A percentile compares a stretch with the other conserved stretches of the same genome.
Conservation (phyloP, 768 basidiomycete species). For the Lactifluus pinguis region DNA sequence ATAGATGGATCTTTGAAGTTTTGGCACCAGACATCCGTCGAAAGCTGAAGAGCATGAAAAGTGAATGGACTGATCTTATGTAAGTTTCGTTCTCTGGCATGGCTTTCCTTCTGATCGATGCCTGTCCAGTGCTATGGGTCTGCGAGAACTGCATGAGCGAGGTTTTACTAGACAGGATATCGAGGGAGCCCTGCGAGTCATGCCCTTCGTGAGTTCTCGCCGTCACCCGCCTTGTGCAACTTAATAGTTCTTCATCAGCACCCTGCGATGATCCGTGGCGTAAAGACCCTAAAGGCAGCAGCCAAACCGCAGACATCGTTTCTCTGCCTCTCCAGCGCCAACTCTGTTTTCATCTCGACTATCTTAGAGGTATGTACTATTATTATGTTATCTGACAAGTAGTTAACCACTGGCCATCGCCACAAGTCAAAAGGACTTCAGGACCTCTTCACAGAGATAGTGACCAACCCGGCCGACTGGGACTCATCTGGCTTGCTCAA, state of each 20-base stretch:
- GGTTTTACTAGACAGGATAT: conserved; percentile 70
- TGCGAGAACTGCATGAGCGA: conserved; percentile 60
- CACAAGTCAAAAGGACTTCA: conserved; percentile 64
- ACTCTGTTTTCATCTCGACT: conserved; percentile 82
- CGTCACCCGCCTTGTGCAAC: too few relatives aligned
- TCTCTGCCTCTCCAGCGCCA: conserved; percentile 91
- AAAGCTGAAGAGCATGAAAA: conserved; percentile 61
- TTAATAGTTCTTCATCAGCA: conserved; percentile 48
- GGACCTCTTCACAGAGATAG: conserved; percentile 68
- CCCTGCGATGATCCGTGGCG: conserved; percentile 91
- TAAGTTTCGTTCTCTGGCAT: conserved; percentile 27
- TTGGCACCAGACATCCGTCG: conserved; percentile 77
- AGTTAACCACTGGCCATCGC: not conserved
- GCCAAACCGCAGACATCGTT: conserved; percentile 63
- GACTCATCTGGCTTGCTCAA: conserved; percentile 59
- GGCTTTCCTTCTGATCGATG: conserved; percentile 7
- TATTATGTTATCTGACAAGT: not conserved
- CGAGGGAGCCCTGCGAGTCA: conserved; percentile 60
- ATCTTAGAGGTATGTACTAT: conserved; percentile 58
- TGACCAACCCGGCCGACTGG: conserved; percentile 92
- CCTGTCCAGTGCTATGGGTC: conserved; percentile 40
- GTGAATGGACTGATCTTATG: conserved; percentile 95
- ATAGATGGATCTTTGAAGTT: conserved; percentile 88
- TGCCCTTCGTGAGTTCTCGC: conserved; percentile 69
- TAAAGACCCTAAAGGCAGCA: conserved; percentile 62